Conservation (phyloP, 495 filamentous ascomycete genomes). For the Aspergillus saccharolyticus region DNA sequence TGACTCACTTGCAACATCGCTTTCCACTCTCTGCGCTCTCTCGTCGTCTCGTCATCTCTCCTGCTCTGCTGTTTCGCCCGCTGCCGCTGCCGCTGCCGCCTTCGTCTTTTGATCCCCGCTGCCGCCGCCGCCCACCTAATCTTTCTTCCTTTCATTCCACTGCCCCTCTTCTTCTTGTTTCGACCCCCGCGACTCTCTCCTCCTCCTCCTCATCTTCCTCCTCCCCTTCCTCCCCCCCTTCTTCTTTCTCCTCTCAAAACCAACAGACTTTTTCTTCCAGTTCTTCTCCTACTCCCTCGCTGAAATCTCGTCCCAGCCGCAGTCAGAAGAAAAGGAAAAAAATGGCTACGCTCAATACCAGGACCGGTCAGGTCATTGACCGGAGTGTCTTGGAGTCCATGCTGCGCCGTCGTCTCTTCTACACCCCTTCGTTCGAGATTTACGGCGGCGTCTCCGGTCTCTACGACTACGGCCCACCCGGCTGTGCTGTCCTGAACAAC, state of each 20-base stretch:
- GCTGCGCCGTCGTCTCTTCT: constrained; percentile 84
- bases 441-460: constrained; percentile 85
- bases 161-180: constrained; percentile 19
- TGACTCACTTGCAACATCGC: constrained; percentile 44
- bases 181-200: constrained; percentile 12
- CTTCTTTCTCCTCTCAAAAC: no score
- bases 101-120: background rate
- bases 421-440: constrained; percentile 90
- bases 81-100: constrained; percentile 6
- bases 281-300: background rate
- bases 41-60: background rate
- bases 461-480: constrained; percentile 81
- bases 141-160: background rate
- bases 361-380: constrained; percentile 85
- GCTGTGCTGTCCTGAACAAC: constrained; percentile 74
- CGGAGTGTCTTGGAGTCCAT: constrained; percentile 73
- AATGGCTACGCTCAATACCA: constrained; percentile 67
- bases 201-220: background rate
- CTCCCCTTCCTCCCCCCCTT: background rate
- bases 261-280: background rate
- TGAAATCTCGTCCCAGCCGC: background rate
- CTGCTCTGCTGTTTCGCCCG: background rate
- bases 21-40: constrained; percentile 36
- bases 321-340: constrained; percentile 6
- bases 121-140: background rate